Base-by-base conservation (phyloP, 306 rosid genomes). In the Dalbergia oliveri region DNA sequence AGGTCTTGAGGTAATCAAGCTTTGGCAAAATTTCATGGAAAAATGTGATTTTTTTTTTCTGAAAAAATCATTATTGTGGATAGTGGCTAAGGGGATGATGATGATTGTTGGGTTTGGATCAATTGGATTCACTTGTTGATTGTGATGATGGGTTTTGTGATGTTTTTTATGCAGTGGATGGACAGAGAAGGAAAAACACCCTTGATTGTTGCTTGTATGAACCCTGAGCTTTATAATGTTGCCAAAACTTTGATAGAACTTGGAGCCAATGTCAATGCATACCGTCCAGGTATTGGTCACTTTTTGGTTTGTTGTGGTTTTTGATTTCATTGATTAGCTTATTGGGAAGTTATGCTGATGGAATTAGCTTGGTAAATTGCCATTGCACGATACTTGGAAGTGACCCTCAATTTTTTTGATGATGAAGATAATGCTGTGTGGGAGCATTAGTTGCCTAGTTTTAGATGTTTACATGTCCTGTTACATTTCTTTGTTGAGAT, bases 261-360 rank as follows among this genome's bases (percentile, higher is more conserved):
- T 75, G 98, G 98, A 19, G 98, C 99, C 82, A 91, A 96, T 76
- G 86, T 96, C 79, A 93, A 96, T 62, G 97, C 90, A 1, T 96
- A 88, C 62, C 93, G 98, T 49, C 98, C 97, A 1, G 99, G 99
- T 96, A 89, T 57, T 49, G 15, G 13, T 69, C 45, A 21, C 43
- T 33, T 37, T 19, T 34, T 76, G 0, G 5, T 65, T 60, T 50
- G 15, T 9, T 56, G 9, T 15, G 71, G n/a, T 67, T 67, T 78
- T 21, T 70, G 12, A 14, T 18, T 75, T 39, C 11, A 35, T 59
- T 54, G 13, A 21, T 74, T 74, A 10, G 9, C 61, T 50, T 67
- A 6, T 37, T 66, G 66, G 80, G 62, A 31, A 66, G 41, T 39
- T 18, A 16, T 14, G 56, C 19, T 66, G 34, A 66, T 73, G 18